Evolutionary conservation across 352 stramenopile species (phyloP).

Genomic region (Pythium monospermum): DNA sequence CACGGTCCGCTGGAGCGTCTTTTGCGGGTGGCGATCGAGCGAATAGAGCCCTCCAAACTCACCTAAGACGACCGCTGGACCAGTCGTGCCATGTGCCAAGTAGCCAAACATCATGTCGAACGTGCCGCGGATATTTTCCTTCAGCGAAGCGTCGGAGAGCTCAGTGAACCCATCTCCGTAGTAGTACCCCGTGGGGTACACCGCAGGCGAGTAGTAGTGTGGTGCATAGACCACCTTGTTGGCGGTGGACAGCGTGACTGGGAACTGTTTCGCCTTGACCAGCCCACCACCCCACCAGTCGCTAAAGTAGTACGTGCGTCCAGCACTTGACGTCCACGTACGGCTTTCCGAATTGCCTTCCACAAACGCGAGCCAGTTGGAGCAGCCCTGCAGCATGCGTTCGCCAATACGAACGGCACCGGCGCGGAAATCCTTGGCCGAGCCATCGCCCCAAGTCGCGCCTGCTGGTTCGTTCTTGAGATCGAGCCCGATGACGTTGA

Average conservation of each 20-base stretch:
- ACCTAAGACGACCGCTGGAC: slow-evolving; percentile 45
- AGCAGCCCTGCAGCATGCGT: slow-evolving; percentile 58
- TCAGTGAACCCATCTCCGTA: slow-evolving; percentile 44
- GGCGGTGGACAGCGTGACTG: slow-evolving; percentile 31
- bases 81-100: slow-evolving; percentile 18
- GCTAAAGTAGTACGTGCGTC: slow-evolving; percentile 36
- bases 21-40: slow-evolving; percentile 37
- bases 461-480: slow-evolving; percentile 61
- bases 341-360: slow-evolving; percentile 46
- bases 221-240: slow-evolving; percentile 76
- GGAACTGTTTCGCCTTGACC: slow-evolving; percentile 29
- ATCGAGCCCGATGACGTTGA: slow-evolving; percentile 69
- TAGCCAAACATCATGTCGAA: slow-evolving; percentile 25
- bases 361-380: slow-evolving; percentile 73
- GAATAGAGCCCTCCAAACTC: slow-evolving; percentile 65
- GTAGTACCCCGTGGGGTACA: slow-evolving; percentile 54
- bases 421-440: slow-evolving; percentile 41
- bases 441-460: slow-evolving; percentile 49
- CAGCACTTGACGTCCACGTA: slow-evolving; percentile 32
- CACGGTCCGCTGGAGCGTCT: slow-evolving; percentile 47
- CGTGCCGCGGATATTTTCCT: slow-evolving; percentile 10
- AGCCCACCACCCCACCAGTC: slow-evolving; percentile 65
- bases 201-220: slow-evolving; percentile 63
- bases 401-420: slow-evolving; percentile 45
- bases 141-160: slow-evolving; percentile 22